Percentiles rank a stretch among this genome's conserved stretches.
These are phyloP conservation scores for Rhodotorula sp. DNA, from an alignment of 1,284 basidiomycete species.

Conservation along the genomic window DNA sequence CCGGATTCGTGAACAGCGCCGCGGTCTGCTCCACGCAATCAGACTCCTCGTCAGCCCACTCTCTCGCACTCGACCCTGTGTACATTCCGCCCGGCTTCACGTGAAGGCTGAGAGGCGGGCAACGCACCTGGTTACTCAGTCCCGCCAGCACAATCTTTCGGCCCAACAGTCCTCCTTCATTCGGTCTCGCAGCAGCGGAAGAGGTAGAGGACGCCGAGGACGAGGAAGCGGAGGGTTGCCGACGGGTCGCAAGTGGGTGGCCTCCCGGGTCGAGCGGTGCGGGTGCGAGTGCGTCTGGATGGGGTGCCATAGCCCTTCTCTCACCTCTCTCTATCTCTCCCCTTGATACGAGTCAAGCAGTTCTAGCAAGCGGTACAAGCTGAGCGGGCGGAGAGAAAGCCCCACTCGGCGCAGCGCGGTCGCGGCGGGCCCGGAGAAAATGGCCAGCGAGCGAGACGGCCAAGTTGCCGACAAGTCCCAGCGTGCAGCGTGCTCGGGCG, in stretches of 20 bases:
- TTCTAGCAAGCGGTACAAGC: too few relatives aligned
- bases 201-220: too few relatives aligned
- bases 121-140: slow-evolving; percentile 28
- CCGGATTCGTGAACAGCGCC: slow-evolving; percentile 29
- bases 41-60: neutral
- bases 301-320: neutral
- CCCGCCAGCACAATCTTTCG: slow-evolving; percentile 33
- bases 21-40: slow-evolving; percentile 19
- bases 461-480: neutral
- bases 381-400: too few relatives aligned
- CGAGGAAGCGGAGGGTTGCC: neutral
- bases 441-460: neutral
- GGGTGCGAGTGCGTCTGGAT: slow-evolving; percentile 23
- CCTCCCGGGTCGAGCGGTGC: slow-evolving; percentile 26
- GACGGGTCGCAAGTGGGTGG: neutral
- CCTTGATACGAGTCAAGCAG: too few relatives aligned
- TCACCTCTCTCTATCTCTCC: too few relatives aligned
- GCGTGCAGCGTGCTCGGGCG: too few relatives aligned
- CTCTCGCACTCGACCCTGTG: neutral
- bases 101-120: neutral
- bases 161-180: slow-evolving; percentile 8
- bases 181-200: neutral
- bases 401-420: too few relatives aligned
- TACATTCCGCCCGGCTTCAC: neutral
- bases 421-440: too few relatives aligned